Evolutionary conservation across 805 yeast genomes (phyloP).

Genomic region (Priceomyces fermenticarens): DNA sequence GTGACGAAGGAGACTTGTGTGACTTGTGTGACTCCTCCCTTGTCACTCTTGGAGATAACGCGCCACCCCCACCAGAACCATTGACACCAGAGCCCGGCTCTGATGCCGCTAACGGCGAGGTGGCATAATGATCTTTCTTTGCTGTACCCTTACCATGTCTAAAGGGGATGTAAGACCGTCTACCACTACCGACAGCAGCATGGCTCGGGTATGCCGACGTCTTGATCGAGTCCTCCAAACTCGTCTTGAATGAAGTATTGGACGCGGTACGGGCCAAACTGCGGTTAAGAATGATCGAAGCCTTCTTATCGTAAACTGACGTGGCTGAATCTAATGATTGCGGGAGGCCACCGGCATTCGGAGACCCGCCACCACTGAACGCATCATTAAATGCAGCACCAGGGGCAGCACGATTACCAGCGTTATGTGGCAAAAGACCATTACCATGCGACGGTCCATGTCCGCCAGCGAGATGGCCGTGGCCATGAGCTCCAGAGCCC

Average conservation of each 20-base stretch:
- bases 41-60: slow-evolving; percentile 16
- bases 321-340: slow-evolving; percentile 59
- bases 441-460: slow-evolving; percentile 61
- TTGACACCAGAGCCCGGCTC: slow-evolving; percentile 10
- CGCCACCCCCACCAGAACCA: slow-evolving; percentile 3
- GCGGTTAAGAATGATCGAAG: slow-evolving; percentile 67
- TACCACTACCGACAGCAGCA: slow-evolving; percentile 13
- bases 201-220: slow-evolving; percentile 9
- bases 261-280: slow-evolving; percentile 74
- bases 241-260: slow-evolving; percentile 71
- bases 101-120: neutral
- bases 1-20: neutral
- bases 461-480: neutral
- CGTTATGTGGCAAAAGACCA: slow-evolving; percentile 3
- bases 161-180: slow-evolving; percentile 42
- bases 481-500: slow-evolving; percentile 6
- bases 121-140: slow-evolving; percentile 5
- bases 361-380: no score
- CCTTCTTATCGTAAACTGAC: slow-evolving; percentile 75
- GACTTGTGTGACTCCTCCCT: no score
- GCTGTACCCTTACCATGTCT: slow-evolving; percentile 24
- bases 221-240: slow-evolving; percentile 64
- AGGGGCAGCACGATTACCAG: slow-evolving; percentile 20
- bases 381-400: neutral
- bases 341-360: neutral